Evolutionary conservation across 441 rosid species (phyloP).

Genomic region (Euphorbia schlechtendalii): DNA sequence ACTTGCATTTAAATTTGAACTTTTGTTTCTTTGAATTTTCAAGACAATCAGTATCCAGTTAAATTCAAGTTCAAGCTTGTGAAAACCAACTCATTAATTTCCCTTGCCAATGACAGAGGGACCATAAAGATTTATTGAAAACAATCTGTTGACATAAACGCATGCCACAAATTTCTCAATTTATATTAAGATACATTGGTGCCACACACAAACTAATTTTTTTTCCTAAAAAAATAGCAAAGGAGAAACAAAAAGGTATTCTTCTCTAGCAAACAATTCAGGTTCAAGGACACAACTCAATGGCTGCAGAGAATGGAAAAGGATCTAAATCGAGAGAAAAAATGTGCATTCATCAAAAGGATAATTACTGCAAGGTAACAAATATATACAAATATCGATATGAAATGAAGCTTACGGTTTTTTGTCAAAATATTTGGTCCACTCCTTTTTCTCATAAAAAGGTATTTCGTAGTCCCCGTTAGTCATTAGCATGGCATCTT

Average conservation of each 20-base stretch:
- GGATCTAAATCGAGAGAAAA: neutral
- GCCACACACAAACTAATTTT: neutral
- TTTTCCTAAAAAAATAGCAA: neutral
- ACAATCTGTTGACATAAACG: neutral
- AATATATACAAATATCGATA: neutral
- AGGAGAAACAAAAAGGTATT: neutral
- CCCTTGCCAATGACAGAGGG: neutral
- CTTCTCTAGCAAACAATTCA: neutral
- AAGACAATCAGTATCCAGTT: neutral
- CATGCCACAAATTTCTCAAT: neutral
- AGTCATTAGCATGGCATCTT: conserved; percentile 54
- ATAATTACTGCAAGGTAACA: neutral
- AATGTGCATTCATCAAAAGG: neutral
- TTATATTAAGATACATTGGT: neutral
- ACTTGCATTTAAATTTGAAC: neutral
- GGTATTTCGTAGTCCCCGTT: conserved; percentile 53
- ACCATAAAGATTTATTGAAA: neutral
- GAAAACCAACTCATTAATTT: neutral
- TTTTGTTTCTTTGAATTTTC: neutral
- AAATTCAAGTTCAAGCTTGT: neutral
- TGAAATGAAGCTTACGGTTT: conserved; percentile 55
- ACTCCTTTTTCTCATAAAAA: conserved; percentile 62
- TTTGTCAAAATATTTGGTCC: conserved; percentile 60
- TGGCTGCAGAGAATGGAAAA: neutral
- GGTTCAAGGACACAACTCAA: neutral